Evolutionary conservation across 257 asterid genomes (phyloP).

Genomic region (Fraxinus anomala): DNA sequence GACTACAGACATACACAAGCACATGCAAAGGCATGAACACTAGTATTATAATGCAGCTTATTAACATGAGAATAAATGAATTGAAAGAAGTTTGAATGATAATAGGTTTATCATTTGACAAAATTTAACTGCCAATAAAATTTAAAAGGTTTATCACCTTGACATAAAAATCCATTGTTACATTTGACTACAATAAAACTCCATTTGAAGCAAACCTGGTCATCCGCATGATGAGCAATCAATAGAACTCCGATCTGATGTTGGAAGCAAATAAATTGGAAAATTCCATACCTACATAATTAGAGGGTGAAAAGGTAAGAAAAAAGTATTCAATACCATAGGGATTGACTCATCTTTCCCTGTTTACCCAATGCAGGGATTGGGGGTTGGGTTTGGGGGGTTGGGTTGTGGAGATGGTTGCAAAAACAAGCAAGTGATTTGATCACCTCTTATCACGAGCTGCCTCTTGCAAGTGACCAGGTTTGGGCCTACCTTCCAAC

Average conservation of each 20-base stretch:
- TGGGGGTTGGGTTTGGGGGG: neutral
- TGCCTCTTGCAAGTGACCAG: slow-evolving; percentile 87
- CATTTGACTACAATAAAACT: neutral
- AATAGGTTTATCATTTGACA: neutral
- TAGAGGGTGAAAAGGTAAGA: slow-evolving; percentile 4
- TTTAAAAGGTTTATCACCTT: too few species aligned
- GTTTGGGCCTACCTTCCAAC: slow-evolving; percentile 76
- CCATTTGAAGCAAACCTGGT: slow-evolving; percentile 60
- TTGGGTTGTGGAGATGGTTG: neutral
- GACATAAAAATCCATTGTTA: neutral
- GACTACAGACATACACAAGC: slow-evolving; percentile 2
- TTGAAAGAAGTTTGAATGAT: neutral
- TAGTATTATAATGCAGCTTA: neutral
- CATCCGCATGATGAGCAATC: slow-evolving; percentile 96
- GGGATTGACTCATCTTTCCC: slow-evolving; percentile 8
- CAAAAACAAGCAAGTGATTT: neutral
- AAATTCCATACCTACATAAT: slow-evolving; percentile 61
- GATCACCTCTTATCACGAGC: slow-evolving; percentile 82
- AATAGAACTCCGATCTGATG: slow-evolving; percentile 60
- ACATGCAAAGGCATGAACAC: slow-evolving; percentile 12
- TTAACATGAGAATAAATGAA: neutral
- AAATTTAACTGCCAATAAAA: neutral
- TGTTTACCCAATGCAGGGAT: neutral
- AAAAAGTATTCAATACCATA: neutral
- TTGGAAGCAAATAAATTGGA: slow-evolving; percentile 57